Evolutionary conservation across 768 basidiomycete genomes (phyloP), one percentile per base, ranked within the genome.

Genomic region (Leccinum subtestaceum): DNA sequence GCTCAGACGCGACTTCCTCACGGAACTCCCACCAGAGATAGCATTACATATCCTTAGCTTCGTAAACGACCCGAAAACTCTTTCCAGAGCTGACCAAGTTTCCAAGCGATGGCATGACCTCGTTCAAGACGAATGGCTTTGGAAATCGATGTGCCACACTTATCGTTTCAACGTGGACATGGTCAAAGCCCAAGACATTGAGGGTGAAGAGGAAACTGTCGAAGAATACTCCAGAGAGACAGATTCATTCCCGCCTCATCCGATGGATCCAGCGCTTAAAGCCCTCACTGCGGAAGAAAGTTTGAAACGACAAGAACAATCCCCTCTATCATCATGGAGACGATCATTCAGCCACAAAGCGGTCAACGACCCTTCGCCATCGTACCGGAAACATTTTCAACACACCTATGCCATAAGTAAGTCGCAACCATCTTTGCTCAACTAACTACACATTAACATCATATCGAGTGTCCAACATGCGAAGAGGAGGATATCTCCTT

Each of bases 401-500:
- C 71, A 78, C 25, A 86, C 87, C 10, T 92, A 89, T 67, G 77
- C 83, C 13, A 89, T 87, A 31, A 83, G 91, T 91, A 65, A 60
- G 86, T 63, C 51, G 40, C 11, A 57, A 51, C 32, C 29, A 47
- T 45, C 6, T 32, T 52, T 53, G 11, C n/a, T 45, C 51, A 53
- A 46, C 13, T 15, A 15, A 25, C 29, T 38, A n/a, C 34, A 32
- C 40, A 17, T 49, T 59, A 8, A 60, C 12, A 50, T 66, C 17
- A 36, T 25, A 43, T 53, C 51, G 65, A 93, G 92, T 89, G 73
- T 82, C 83, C 40, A 89, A 91, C 64, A 95, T 94, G 91, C 81
- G 88, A 13, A 78, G 80, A 34, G 89, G 89, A 2, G 93, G 93
- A 2, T 78, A 78, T 8, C 70, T 93, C 4, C 78, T 95, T 9